These are phyloP conservation scores for Xerocomellus chrysenteron DNA, from an alignment of 768 basidiomycete genomes.

Conservation along the genomic window DNA sequence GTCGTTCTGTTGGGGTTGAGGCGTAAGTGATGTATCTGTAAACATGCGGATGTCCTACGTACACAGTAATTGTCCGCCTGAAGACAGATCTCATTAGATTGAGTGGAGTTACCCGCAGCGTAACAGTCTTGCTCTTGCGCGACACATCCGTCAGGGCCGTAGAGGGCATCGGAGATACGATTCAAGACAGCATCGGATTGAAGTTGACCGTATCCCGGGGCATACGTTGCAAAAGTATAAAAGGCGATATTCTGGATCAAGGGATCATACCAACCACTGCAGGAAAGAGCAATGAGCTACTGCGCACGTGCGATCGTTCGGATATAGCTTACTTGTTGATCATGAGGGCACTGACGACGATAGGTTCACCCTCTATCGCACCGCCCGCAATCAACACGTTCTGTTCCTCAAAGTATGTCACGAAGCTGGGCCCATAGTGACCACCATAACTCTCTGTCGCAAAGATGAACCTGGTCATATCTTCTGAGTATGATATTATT, in stretches of 20 bases:
- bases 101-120: constrained; percentile 45
- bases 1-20: constrained; percentile 32
- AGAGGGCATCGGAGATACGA: constrained; percentile 50
- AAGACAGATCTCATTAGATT: constrained; percentile 50
- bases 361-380: constrained; percentile 44
- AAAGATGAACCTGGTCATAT: constrained; percentile 50
- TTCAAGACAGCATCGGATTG: constrained; percentile 46
- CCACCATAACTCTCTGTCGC: constrained; percentile 70
- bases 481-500: neutral
- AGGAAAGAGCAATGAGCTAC: neutral
- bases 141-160: constrained; percentile 47
- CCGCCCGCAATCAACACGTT: constrained; percentile 50
- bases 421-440: constrained; percentile 65
- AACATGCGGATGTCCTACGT: constrained; percentile 20
- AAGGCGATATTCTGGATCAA: constrained; percentile 62
- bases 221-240: constrained; percentile 56
- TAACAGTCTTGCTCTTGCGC: constrained; percentile 58
- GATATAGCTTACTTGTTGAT: constrained; percentile 51
- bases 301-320: neutral
- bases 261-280: constrained; percentile 66
- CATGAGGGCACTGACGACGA: constrained; percentile 60
- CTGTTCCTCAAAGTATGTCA: constrained; percentile 63
- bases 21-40: neutral
- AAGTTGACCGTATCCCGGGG: constrained; percentile 67
- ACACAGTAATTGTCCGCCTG: constrained; percentile 58